A percentile compares a stretch with the other conserved stretches of the same genome.
These are phyloP conservation scores for Fallopia convolvulus DNA, from an alignment of 148 eudicot species.

Conservation along the genomic window DNA sequence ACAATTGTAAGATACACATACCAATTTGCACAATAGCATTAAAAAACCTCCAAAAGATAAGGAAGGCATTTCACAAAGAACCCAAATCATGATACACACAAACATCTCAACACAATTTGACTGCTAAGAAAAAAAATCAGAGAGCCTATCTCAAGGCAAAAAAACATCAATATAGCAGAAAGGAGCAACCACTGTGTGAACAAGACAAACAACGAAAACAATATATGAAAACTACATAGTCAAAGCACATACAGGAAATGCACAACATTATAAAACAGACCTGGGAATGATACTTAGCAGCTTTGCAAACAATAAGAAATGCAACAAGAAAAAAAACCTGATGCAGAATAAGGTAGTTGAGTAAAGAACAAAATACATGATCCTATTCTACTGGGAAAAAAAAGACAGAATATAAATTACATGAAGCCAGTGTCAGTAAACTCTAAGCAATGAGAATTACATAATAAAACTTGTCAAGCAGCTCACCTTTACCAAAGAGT, in stretches of 20 bases:
- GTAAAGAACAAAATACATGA: no score
- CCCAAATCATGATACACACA: neutral
- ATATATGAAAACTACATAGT: neutral
- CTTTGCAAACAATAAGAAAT: neutral
- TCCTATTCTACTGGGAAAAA: no score
- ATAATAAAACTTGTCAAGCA: neutral
- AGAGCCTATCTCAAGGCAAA: neutral
- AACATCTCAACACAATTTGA: neutral
- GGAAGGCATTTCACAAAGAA: neutral
- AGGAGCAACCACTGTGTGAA: neutral
- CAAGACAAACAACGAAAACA: neutral
- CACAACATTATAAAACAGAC: neutral
- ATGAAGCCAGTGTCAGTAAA: no score
- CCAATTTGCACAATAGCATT: neutral
- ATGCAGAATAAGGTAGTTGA: no score
- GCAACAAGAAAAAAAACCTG: no score
- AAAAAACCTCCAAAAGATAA: neutral
- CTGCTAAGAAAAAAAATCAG: neutral
- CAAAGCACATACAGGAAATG: neutral
- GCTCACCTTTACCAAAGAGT: constrained; percentile 98
- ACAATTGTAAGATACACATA: neutral
- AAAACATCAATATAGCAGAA: neutral
- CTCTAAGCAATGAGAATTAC: no score
- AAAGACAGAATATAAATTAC: no score
- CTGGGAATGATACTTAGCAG: neutral